Evolutionary conservation across 2,329 filamentous ascomycete genomes (phyloP).

Genomic region (Alternaria sp.): DNA sequence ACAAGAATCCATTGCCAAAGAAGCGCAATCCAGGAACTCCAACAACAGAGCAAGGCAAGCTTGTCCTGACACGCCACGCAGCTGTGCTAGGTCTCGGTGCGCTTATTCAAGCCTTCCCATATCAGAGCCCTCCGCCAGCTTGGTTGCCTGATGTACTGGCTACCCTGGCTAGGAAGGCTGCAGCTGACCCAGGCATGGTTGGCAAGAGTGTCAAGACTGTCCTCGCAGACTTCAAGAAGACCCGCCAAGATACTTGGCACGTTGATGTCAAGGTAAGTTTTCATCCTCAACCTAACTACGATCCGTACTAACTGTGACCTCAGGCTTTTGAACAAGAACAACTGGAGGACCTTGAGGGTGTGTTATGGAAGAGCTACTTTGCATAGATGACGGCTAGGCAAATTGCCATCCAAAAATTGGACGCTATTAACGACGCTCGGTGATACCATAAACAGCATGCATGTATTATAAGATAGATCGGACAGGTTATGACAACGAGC

Average conservation of each 20-base stretch:
- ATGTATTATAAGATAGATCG: conserved; percentile 20
- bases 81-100: conserved; percentile 91
- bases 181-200: conserved; percentile 88
- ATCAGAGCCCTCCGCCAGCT: conserved; percentile 85
- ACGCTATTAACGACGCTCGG: background rate
- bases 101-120: conserved; percentile 94
- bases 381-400: conserved; percentile 61
- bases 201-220: conserved; percentile 96
- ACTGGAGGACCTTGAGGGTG: conserved; percentile 92
- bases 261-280: conserved; percentile 91
- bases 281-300: background rate
- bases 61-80: conserved; percentile 84
- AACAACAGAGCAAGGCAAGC: conserved; percentile 75
- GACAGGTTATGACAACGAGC: conserved; percentile 1
- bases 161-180: conserved; percentile 82
- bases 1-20: conserved; percentile 87
- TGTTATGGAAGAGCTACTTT: conserved; percentile 99
- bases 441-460: background rate
- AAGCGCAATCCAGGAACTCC: conserved; percentile 67
- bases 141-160: conserved; percentile 97
- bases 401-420: background rate
- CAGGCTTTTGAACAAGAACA: conserved; percentile 89
- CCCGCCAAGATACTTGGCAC: conserved; percentile 96
- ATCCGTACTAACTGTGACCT: conserved; percentile 12
- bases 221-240: conserved; percentile 98